These are phyloP conservation scores for Rhizoclosmatium sp. DNA, from an alignment of 192 early-diverging fungal species.

Conservation along the genomic window DNA sequence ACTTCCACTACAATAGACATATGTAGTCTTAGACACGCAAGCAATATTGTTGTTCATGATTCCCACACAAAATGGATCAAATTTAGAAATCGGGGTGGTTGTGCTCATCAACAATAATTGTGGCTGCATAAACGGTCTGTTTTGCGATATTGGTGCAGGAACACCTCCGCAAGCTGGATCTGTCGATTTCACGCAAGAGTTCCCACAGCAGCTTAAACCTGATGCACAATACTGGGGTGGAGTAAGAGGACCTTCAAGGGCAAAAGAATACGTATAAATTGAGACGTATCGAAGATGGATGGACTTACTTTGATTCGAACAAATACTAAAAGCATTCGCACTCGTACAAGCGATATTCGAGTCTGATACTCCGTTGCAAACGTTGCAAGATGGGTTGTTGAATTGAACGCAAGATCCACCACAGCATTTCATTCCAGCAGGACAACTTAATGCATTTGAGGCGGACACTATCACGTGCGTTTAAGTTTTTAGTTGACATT, in stretches of 20 bases:
- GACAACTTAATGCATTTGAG: neutral
- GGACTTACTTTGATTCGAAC: slow-evolving; percentile 9
- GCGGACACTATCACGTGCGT: neutral
- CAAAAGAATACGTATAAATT: neutral
- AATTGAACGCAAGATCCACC: slow-evolving; percentile 1
- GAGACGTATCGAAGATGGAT: neutral
- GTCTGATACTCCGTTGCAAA: slow-evolving; percentile 9
- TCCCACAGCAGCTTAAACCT: slow-evolving; percentile 21
- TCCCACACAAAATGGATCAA: slow-evolving; percentile 13
- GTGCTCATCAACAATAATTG: neutral
- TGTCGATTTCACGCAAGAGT: neutral
- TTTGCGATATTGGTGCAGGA: neutral
- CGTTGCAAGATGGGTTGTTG: slow-evolving; percentile 9
- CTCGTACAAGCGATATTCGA: slow-evolving; percentile 12
- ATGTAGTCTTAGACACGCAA: slow-evolving; percentile 35
- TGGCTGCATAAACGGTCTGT: neutral
- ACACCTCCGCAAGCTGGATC: slow-evolving; percentile 11
- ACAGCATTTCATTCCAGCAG: slow-evolving; percentile 28
- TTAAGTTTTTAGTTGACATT: no score
- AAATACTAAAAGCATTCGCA: neutral
- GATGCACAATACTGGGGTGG: slow-evolving; percentile 14
- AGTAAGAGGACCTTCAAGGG: slow-evolving; percentile 1
- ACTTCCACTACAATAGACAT: slow-evolving; percentile 30
- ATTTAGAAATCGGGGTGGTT: neutral
- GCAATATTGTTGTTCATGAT: slow-evolving; percentile 23